Evolutionary conservation across 177 flowering plant genomes (phyloP).

Genomic region (Vitis hybrid): DNA sequence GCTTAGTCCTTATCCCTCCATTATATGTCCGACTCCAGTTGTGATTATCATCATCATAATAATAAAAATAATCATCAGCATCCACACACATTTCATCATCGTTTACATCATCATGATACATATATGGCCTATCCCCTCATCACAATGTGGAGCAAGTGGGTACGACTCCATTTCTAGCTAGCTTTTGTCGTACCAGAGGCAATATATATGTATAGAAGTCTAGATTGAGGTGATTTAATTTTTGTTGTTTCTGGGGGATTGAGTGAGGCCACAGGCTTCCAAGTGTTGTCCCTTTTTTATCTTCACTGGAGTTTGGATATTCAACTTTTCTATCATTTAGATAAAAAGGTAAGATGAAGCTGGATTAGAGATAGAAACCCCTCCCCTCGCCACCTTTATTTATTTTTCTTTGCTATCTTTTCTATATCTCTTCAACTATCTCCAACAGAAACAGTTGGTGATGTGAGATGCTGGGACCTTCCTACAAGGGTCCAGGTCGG

Average conservation of each 20-base stretch:
- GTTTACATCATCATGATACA: background rate
- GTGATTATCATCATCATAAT: background rate
- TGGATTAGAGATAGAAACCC: slow-evolving; percentile 9
- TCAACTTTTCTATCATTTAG: background rate
- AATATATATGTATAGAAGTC: too few relatives aligned
- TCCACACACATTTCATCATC: background rate
- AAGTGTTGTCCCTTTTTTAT: background rate
- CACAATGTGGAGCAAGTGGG: too few relatives aligned
- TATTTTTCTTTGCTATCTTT: slow-evolving; percentile 1
- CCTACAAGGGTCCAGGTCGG: slow-evolving; percentile 29
- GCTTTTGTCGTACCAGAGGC: too few relatives aligned
- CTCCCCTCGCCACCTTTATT: background rate
- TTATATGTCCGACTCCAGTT: background rate
- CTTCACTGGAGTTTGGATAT: background rate
- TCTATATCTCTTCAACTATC: slow-evolving; percentile 3
- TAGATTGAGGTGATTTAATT: background rate
- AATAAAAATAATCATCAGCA: too few relatives aligned
- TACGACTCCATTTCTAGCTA: too few relatives aligned
- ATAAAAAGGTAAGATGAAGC: slow-evolving; percentile 11
- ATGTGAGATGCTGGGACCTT: slow-evolving; percentile 22
- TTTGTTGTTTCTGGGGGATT: too few relatives aligned
- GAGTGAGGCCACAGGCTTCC: background rate
- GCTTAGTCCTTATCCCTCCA: background rate
- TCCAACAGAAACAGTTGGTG: slow-evolving; percentile 29
- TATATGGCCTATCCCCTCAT: background rate